Evolutionary conservation across 2,329 filamentous ascomycete species (phyloP).

Genomic region (Neopestalotiopsis sp.): DNA sequence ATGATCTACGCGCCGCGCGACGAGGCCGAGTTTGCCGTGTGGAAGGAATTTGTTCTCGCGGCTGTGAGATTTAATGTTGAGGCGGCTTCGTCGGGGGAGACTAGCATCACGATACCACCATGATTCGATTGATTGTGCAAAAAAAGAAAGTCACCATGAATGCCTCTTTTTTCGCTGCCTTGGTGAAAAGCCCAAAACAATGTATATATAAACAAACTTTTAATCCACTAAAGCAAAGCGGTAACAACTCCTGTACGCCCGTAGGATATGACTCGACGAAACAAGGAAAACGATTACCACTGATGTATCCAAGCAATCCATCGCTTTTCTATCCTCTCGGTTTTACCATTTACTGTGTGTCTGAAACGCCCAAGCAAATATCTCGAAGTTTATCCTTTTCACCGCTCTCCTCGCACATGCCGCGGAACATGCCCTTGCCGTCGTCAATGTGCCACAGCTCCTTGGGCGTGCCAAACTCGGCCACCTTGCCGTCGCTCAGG

Average conservation of each 20-base stretch:
- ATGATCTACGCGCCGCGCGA: constrained; percentile 47
- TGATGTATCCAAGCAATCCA: not conserved
- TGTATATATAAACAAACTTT: not conserved
- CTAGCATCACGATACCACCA: not conserved
- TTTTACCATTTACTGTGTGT: not conserved
- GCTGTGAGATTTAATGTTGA: constrained; percentile 28
- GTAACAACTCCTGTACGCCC: not conserved
- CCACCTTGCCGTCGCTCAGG: constrained; percentile 69
- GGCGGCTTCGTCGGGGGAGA: constrained; percentile 19
- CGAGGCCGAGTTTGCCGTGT: constrained; percentile 39
- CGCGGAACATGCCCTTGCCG: constrained; percentile 57
- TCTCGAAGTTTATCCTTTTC: constrained; percentile 59
- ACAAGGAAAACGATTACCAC: not conserved
- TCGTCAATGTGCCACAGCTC: constrained; percentile 58
- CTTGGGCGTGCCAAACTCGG: constrained; percentile 70
- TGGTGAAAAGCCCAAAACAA: no score
- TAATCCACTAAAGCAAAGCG: not conserved
- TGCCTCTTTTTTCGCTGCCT: no score
- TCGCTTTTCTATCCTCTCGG: not conserved
- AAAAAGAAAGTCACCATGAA: not conserved
- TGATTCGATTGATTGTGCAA: not conserved
- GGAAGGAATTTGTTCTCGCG: constrained; percentile 31
- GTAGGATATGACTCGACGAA: not conserved
- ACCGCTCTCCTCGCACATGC: constrained; percentile 68
- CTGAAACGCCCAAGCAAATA: constrained; percentile 44